phyloP scores from a whole-genome alignment of 371 early-diverging fungal species.

The Amoeboaphelidium protococcarum region DNA sequence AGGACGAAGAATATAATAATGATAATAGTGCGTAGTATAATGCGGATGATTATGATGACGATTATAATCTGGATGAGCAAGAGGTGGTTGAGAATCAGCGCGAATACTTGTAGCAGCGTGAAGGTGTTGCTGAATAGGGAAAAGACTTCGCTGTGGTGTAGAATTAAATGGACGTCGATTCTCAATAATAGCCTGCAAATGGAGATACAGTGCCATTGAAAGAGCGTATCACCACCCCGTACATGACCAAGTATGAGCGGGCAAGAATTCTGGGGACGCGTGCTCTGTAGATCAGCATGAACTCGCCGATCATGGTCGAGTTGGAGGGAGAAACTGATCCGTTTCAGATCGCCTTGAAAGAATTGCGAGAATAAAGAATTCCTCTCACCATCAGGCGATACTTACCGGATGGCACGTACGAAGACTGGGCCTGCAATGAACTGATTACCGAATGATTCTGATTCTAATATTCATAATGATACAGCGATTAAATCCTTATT shows the following conservation, averaged over 20 bases:
- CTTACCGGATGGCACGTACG: slow-evolving; percentile 87
- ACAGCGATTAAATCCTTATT: slow-evolving; percentile 11
- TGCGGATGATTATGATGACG: too few species aligned
- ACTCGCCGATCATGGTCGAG: slow-evolving; percentile 95
- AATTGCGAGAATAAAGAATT: slow-evolving; percentile 78
- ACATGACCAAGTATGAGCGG: slow-evolving; percentile 98
- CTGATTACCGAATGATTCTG: slow-evolving; percentile 49
- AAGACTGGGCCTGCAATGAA: slow-evolving; percentile 93
- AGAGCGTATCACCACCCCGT: slow-evolving; percentile 73
- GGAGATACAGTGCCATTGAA: too few species aligned
- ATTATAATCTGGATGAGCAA: too few species aligned
- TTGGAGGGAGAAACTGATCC: slow-evolving; percentile 91
- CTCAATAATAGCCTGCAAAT: too few species aligned
- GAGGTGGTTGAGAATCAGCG: too few species aligned
- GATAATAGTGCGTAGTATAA: too few species aligned
- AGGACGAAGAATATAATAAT: too few species aligned
- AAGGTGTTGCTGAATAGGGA: too few species aligned
- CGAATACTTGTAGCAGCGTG: too few species aligned
- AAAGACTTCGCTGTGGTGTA: too few species aligned
- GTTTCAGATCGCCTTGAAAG: slow-evolving; percentile 91
- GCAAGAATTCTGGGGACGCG: slow-evolving; percentile 83
- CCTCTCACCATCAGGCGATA: slow-evolving; percentile 87
- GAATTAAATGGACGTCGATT: too few species aligned
- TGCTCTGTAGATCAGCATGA: slow-evolving; percentile 48
- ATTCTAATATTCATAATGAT: too few species aligned